Conservation (phyloP, 306 rosid genomes). For the Cicer arietinum region DNA sequence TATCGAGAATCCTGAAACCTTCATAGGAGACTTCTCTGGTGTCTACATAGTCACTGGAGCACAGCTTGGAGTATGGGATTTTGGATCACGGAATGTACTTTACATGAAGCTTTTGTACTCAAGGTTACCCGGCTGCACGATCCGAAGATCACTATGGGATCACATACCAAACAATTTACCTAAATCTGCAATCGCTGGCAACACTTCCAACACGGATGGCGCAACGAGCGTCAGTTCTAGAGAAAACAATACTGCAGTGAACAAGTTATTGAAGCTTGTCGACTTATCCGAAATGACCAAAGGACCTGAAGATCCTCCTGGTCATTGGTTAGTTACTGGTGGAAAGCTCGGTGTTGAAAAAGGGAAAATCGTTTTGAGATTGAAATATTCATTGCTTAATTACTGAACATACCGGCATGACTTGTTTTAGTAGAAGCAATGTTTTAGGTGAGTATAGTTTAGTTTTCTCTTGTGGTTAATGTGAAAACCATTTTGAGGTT, state of each 20-base stretch:
- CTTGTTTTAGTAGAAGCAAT: constrained; percentile 12
- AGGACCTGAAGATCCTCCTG: constrained; percentile 79
- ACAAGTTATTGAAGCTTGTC: constrained; percentile 62
- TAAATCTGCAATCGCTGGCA: constrained; percentile 37
- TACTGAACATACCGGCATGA: constrained; percentile 55
- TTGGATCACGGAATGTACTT: constrained; percentile 75
- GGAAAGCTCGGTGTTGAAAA: constrained; percentile 87
- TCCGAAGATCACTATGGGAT: constrained; percentile 83
- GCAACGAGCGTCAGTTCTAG: constrained; percentile 56
- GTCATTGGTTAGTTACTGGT: constrained; percentile 89
- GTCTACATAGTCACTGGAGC: constrained; percentile 76
- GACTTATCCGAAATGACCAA: constrained; percentile 72
- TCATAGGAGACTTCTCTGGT: constrained; percentile 65
- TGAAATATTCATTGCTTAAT: constrained; percentile 80
- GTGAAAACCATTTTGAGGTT: constrained; percentile 44
- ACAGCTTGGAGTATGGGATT: constrained; percentile 92
- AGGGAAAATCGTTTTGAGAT: constrained; percentile 73
- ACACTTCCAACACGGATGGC: constrained; percentile 41
- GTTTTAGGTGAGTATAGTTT: constrained; percentile 42
- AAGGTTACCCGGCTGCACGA: constrained; percentile 76
- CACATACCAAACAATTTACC: constrained; percentile 52
- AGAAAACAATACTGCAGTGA: constrained; percentile 47
- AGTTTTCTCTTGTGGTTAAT: constrained; percentile 34
- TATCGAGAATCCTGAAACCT: constrained; percentile 71
- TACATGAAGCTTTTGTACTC: constrained; percentile 85